Evolutionary conservation across 139 green algal species (phyloP), one percentile per base, ranked within the genome.

Genomic region (Trebouxia sp.): DNA sequence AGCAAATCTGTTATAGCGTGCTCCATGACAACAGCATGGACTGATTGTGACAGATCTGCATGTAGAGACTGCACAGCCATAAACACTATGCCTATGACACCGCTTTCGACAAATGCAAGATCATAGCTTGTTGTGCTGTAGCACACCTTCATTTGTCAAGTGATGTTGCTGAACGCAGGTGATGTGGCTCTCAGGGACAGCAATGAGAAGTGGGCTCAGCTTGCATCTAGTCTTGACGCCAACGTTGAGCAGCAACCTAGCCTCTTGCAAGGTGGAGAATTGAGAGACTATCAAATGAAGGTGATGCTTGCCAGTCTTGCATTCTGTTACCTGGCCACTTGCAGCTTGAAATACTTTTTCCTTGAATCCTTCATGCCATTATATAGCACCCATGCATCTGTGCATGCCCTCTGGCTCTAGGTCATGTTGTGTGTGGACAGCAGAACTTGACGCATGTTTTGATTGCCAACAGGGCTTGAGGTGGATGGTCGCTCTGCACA

Each of bases 241-340:
- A 75, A 90, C 48, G 83, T 90, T 11, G 11, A 42, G 11, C 17
- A 88, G 78, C 89, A 94, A 85, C 91, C 92, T 1, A 7, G 47
- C 0, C 80, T 89, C 70, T 81, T 94, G 42, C 53, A 82, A 28
- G 90, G 80, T 1, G 77, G 82, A 2, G 42, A 84, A 39, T 83
- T 95, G 82, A 56, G 90, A 37, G 84, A 91, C 30, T 96, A 97
- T 81, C 93, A 97, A 83, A 72, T 58, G 87, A 85, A 92, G 30
- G 92, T 92, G 47, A 85, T 82, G n/a, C n/a, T n/a, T n/a, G n/a
- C n/a, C n/a, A n/a, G n/a, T n/a, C n/a, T n/a, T n/a, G n/a, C n/a
- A n/a, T n/a, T n/a, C n/a, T n/a, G n/a, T n/a, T n/a, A n/a, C n/a
- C n/a, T n/a, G n/a, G n/a, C n/a, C n/a, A n/a, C n/a, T n/a, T n/a